Base-by-base conservation (phyloP, 441 rosid genomes). In the Croton laevigatus region DNA sequence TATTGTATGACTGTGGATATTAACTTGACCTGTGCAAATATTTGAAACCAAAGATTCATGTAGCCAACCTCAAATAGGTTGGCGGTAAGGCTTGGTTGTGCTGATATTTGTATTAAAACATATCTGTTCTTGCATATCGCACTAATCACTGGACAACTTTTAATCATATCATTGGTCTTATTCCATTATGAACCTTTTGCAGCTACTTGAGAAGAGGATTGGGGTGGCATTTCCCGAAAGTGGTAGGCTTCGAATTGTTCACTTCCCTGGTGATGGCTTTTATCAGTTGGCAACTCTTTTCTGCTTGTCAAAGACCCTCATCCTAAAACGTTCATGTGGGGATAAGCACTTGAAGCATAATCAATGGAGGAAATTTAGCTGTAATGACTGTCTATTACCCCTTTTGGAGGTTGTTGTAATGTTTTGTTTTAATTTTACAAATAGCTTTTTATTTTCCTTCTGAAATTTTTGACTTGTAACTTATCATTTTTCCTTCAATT, bases 161-260 rank as follows among this genome's bases (percentile, higher is more conserved):
- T 23, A 13, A 57, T 51, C 2, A 14, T 53, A 53, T 65, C 22
- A 16, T 20, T 9, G 11, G 17, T 71, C 48, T 71, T 34, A 12
- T 62, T 46, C 54, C 74, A 68, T 19, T 45, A 68, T 60, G 71
- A 19, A 46, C 5, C 42, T 62, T 62, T 62, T 66, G 81, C 88
- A 91, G 94, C 86, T 93, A 91, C 73, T 77, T 91, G 82, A 85
- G 84, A 81, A 85, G 91, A 79, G 91, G 88, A 57, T 57, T 89
- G 84, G 97, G 96, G 32, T 93, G 97, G 97, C 97, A 89, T 73
- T 84, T 93, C 44, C 90, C 96, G 1, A 80, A 88, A 81, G 89
- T 89, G 45, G 94, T 93, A 5, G 94, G 96, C 73, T 93, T 91
- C 62, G 96, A 91, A 77, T 73, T 93, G 13, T 73, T 80, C 77